Evolutionary conservation across 257 asterid genomes (phyloP).

Genomic region (Solanum medicagineum): DNA sequence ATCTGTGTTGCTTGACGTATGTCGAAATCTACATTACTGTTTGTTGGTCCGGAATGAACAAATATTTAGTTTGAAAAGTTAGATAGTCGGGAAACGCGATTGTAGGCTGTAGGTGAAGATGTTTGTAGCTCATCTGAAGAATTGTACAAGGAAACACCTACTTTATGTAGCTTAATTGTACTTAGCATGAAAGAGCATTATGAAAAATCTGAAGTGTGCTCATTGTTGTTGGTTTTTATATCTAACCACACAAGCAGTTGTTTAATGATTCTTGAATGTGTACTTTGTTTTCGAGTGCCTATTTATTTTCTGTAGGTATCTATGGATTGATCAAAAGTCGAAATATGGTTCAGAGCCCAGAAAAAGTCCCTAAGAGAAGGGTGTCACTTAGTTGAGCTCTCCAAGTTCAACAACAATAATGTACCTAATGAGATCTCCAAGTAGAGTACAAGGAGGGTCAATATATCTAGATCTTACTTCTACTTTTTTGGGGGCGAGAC

Average conservation of each 20-base stretch:
- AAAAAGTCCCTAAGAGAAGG: not conserved
- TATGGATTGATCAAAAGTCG: not conserved
- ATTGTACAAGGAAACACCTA: not conserved
- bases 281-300: not conserved
- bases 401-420: not conserved
- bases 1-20: constrained; percentile 7
- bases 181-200: not conserved
- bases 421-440: not conserved
- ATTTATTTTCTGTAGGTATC: not conserved
- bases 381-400: not conserved
- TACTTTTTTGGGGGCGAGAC: not conserved
- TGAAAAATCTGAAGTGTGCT: not conserved
- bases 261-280: not conserved
- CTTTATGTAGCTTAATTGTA: not conserved
- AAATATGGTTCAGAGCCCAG: not conserved
- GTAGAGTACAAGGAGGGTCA: not conserved
- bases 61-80: not conserved
- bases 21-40: not conserved
- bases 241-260: not conserved
- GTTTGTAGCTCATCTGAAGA: not conserved
- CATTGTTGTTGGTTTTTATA: not conserved
- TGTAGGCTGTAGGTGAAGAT: not conserved
- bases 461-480: not conserved
- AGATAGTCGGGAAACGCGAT: not conserved
- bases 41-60: not conserved